phyloP scores from a whole-genome alignment of 352 stramenopile genomes.

The Thraustotheca clavata region DNA sequence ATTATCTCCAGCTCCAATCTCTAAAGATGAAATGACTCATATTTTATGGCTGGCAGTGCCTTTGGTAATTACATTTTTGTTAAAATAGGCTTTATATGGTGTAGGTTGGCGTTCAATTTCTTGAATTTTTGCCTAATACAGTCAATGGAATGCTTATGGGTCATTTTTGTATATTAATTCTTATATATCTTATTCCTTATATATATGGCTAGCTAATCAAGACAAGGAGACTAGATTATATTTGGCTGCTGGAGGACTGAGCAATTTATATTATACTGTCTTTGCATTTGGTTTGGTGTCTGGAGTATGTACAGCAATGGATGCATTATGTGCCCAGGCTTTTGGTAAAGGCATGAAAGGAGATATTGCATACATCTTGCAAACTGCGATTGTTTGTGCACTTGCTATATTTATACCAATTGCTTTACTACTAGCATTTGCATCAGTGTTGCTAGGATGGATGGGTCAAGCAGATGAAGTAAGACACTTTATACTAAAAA shows the following conservation, averaged over 20 bases:
- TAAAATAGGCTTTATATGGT: neutral
- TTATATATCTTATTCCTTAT: neutral
- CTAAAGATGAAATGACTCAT: conserved; percentile 8
- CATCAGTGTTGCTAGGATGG: conserved; percentile 54
- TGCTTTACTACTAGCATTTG: conserved; percentile 56
- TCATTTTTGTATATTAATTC: neutral
- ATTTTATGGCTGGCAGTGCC: conserved; percentile 3
- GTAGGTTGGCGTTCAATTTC: conserved; percentile 6
- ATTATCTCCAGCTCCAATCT: conserved; percentile 15
- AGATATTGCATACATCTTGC: conserved; percentile 80
- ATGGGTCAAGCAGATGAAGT: conserved; percentile 51
- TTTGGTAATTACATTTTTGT: neutral
- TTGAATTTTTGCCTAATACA: conserved; percentile 4
- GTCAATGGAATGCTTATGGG: conserved; percentile 11
- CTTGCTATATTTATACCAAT: conserved; percentile 47
- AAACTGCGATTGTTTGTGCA: conserved; percentile 71
- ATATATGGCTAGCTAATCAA: conserved; percentile 3
- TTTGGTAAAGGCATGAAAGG: conserved; percentile 70
- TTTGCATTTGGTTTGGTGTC: conserved; percentile 25
- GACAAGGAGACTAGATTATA: neutral
- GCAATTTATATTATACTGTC: conserved; percentile 8
- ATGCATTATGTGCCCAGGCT: conserved; percentile 79
- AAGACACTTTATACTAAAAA: neutral
- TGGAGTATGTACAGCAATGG: conserved; percentile 79
- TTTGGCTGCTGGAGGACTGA: conserved; percentile 6